Base-by-base conservation (phyloP, 2,329 filamentous ascomycete species). In the Pseudopyrenochaeta lycopersici region DNA sequence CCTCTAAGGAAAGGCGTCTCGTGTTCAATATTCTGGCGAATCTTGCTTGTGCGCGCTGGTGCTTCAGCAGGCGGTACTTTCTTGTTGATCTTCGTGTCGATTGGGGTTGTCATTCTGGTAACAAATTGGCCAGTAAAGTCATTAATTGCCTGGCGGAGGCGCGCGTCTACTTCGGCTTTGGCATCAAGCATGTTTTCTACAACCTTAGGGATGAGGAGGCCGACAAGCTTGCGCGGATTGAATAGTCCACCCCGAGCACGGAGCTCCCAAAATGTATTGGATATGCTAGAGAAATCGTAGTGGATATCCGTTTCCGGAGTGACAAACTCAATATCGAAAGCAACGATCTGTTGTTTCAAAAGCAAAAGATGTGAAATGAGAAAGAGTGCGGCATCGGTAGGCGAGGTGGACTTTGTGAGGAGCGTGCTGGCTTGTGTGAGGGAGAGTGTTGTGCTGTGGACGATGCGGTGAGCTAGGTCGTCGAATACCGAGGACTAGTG, bases 321-420 rank as follows among this genome's bases (percentile, higher is more conserved):
- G 17, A 88, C 84, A 65, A 84, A 89, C 70, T 89, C 93, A 62
- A 99, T 97, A 77, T 99, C 95, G 57, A 99, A 92, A 9, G 93
- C 93, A 21, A 99, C 88, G 46, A 99, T 90, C 73, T 97, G 91
- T 72, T 97, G 96, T 76, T 98, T 98, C 46, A 99, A 85, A 44
- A 97, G 89, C 44, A 99, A 88, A 1, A 99, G 84, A 72, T 99
- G 97, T 66, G 94, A 95, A 66, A 99, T 89, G 69, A 97, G 88
- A 77, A 99, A 99, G 4, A 99, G 84, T 63, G 97, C 90, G 0
- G 90, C 85, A 71, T 98, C 92, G 6, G 88, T 83, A 1, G 85
- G 83, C 72, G 80, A 79, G n/a, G 84, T 81, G 50, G 85, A 86
- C 31, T 84, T 84, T 50, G 87, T 84, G 63, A 96, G 89, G 55